Percentiles rank a stretch among this genome's conserved stretches.
phyloP scores from a whole-genome alignment of 768 basidiomycete genomes.

The Pleurotus eryngii region DNA sequence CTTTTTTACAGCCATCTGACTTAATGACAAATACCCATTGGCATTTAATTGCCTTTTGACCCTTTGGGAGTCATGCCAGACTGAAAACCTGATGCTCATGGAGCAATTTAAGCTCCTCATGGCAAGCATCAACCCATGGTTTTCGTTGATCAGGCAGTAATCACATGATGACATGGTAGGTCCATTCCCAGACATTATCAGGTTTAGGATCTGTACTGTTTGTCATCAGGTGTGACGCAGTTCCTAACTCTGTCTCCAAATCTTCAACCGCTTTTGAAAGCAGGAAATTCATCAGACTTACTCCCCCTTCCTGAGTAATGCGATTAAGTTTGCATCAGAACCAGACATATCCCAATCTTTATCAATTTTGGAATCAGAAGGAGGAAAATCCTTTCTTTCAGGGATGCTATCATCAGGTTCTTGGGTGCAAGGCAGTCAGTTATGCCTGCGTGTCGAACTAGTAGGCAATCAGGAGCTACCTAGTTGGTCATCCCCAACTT shows the following conservation, averaged over 20 bases:
- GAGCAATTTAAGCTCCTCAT: neutral
- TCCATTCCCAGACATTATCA: neutral
- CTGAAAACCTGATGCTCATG: constrained; percentile 1
- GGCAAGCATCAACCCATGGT: neutral
- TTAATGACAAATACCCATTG: too few relatives aligned
- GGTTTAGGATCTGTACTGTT: neutral
- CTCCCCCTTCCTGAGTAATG: too few relatives aligned
- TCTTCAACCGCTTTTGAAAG: too few relatives aligned
- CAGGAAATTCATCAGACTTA: too few relatives aligned
- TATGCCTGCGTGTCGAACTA: too few relatives aligned
- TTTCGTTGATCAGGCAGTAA: neutral
- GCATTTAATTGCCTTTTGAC: neutral
- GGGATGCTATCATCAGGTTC: too few relatives aligned
- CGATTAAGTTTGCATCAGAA: too few relatives aligned
- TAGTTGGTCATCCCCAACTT: neutral
- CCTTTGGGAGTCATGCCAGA: constrained; percentile 8
- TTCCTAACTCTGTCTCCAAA: neutral
- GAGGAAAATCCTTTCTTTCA: too few relatives aligned
- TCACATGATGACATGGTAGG: neutral
- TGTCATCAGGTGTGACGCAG: neutral
- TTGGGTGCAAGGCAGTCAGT: too few relatives aligned
- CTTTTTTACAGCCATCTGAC: too few relatives aligned
- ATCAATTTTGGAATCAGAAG: neutral
- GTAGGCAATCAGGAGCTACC: too few relatives aligned
- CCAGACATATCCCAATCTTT: neutral